Percentiles rank a stretch among this genome's conserved stretches.
Evolutionary conservation across 352 stramenopile species (phyloP).

Genomic region (Elongisporangium prolatum): DNA sequence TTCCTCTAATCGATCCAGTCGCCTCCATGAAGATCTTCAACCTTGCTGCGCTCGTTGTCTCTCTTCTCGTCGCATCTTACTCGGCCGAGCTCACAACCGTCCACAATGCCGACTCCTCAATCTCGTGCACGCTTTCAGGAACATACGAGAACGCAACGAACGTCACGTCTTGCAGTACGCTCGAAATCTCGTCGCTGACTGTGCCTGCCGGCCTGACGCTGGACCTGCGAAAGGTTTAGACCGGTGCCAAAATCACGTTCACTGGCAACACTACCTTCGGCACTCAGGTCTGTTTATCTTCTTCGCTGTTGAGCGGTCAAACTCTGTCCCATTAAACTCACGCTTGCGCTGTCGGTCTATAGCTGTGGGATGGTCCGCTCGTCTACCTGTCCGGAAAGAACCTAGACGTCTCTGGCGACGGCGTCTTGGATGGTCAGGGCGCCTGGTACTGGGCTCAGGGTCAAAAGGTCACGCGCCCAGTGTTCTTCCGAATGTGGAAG

Average conservation of each 20-base stretch:
- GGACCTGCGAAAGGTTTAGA: conserved; percentile 23
- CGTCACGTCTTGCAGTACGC: conserved; percentile 18
- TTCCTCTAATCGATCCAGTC: too few species aligned
- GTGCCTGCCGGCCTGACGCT: conserved; percentile 28
- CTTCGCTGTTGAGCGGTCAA: too few species aligned
- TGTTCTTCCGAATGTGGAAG: conserved; percentile 24
- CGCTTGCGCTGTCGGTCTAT: too few species aligned
- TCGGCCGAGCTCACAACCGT: too few species aligned
- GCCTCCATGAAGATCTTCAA: too few species aligned
- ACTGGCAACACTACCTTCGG: conserved; percentile 25
- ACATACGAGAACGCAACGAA: conserved; percentile 26
- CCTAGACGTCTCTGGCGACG: conserved; percentile 22
- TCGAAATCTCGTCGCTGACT: conserved; percentile 16
- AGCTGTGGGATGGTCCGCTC: conserved; percentile 28
- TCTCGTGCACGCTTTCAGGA: conserved; percentile 28
- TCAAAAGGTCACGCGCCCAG: conserved; percentile 15
- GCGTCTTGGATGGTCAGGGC: conserved; percentile 31
- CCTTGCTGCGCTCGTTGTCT: too few species aligned
- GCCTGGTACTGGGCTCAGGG: conserved; percentile 32
- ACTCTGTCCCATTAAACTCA: too few species aligned
- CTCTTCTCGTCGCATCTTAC: too few species aligned
- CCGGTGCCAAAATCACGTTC: conserved; percentile 26
- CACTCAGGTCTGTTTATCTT: conserved; percentile 22
- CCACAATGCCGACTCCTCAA: too few species aligned
- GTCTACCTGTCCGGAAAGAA: too few species aligned